Evolutionary conservation across 805 yeast genomes (phyloP), one percentile per base, ranked within the genome.

Genomic region (Priceomyces medius): DNA sequence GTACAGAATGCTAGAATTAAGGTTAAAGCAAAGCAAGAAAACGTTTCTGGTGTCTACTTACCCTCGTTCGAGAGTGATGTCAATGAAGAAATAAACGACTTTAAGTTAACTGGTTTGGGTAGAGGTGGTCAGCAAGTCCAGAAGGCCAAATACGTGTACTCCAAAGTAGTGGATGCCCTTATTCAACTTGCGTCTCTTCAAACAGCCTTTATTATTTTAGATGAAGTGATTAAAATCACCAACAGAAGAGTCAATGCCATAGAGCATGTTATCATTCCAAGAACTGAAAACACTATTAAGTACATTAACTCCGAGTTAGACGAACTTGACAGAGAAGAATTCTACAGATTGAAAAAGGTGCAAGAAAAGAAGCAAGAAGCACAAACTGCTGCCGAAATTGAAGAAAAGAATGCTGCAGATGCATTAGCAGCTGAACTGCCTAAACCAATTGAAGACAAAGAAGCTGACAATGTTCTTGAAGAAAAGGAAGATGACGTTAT

Each of bases 81-180:
- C 46, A 86, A 89, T 58, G 88, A 86, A 48, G 80, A 81, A 8
- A 86, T 88, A 61, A 91, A 91, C 58, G 99, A 93, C 59, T 91
- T 91, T 75, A 88, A 88, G 64, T 74, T 91, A 80, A 91, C 98
- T 4, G 99, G 99, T 54, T 75, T 91, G 51, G 99, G 99, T 38
- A 79, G 97, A 64, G 99, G 99, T 67, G 98, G 99, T 49, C 98
- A 91, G 67, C 98, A 91, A 63, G 95, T 91, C 41, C 96, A 87
- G 65, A 85, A 84, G 64, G 97, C 98, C 43, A 89, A 90, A 66
- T 79, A 79, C 50, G 96, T 93, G 18, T 93, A 93, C 65, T 83
- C 97, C 27, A 87, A 83, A 57, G 96, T 97, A 10, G 97, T 93
- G n/a, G 98, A 93, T 66, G 89, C 97, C 0, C 76, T 91, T 48